Evolutionary conservation across 1,284 basidiomycete genomes (phyloP).

Genomic region (Cryptococcus maquisensis): DNA sequence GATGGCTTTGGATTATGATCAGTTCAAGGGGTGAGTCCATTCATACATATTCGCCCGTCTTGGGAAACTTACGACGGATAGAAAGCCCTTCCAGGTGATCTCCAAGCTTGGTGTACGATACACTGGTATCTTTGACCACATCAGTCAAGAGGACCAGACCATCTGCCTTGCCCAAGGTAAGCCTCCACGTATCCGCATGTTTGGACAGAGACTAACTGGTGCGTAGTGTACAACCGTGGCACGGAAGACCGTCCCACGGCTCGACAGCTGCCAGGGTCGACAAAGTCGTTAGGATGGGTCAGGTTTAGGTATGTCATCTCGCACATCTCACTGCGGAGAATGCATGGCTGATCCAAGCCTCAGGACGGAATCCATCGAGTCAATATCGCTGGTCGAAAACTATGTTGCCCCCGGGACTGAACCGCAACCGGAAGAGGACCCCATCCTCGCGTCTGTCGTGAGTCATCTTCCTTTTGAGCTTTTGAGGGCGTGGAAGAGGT

Average conservation of each 20-base stretch:
- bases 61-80: conserved; percentile 7
- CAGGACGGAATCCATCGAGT: conserved; percentile 46
- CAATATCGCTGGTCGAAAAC: conserved; percentile 40
- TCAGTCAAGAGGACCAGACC: conserved; percentile 43
- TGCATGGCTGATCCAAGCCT: background rate
- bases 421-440: conserved; percentile 26
- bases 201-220: background rate
- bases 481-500: background rate
- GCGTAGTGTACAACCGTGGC: conserved; percentile 43
- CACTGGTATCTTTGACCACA: conserved; percentile 45
- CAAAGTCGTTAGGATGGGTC: conserved; percentile 51
- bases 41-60: background rate
- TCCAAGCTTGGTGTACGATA: conserved; percentile 45
- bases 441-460: conserved; percentile 43
- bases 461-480: conserved; percentile 18
- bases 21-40: conserved; percentile 40
- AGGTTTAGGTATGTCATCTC: conserved; percentile 65
- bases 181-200: background rate
- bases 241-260: conserved; percentile 41
- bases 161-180: conserved; percentile 43
- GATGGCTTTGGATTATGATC: conserved; percentile 39
- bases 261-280: conserved; percentile 30
- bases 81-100: conserved; percentile 46
- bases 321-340: conserved; percentile 12
- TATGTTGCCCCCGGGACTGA: conserved; percentile 35